Evolutionary conservation across 2,329 filamentous ascomycete genomes (phyloP).

Genomic region (Beauveria caledonica): DNA sequence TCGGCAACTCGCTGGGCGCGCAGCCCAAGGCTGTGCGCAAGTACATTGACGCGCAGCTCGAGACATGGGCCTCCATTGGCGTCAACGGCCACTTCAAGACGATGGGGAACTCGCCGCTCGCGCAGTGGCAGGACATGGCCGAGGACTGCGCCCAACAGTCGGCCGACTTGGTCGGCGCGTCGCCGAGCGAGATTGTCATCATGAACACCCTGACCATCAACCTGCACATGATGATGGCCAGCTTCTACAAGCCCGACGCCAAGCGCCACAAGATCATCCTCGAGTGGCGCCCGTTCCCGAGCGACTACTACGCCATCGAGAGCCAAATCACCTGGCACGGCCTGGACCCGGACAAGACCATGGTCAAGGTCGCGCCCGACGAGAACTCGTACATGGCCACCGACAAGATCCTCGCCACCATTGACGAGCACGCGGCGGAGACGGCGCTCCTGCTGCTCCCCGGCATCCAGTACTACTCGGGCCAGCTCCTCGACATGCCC

Average conservation of each 20-base stretch:
- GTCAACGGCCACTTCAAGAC: conserved; percentile 76
- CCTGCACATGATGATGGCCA: conserved; percentile 73
- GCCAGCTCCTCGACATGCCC: conserved; percentile 77
- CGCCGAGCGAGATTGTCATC: conserved; percentile 65
- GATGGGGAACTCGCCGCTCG: conserved; percentile 58
- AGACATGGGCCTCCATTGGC: conserved; percentile 77
- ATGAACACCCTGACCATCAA: conserved; percentile 86
- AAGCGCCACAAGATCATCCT: conserved; percentile 68
- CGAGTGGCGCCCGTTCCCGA: conserved; percentile 87
- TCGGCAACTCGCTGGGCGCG: conserved; percentile 81
- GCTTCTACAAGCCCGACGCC: conserved; percentile 67
- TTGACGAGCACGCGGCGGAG: conserved; percentile 64
- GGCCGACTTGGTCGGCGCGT: conserved; percentile 66
- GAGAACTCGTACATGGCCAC: conserved; percentile 56
- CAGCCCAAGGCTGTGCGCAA: conserved; percentile 62
- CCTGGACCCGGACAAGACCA: conserved; percentile 55
- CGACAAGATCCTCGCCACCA: conserved; percentile 60
- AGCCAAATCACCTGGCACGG: conserved; percentile 70
- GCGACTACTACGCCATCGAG: conserved; percentile 77
- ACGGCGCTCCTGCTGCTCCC: conserved; percentile 74
- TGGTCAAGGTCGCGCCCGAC: conserved; percentile 65
- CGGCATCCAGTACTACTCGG: conserved; percentile 87
- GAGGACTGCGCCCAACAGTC: conserved; percentile 63
- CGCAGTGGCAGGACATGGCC: conserved; percentile 71
- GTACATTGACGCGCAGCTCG: conserved; percentile 64